phyloP scores from a whole-genome alignment of 1,284 basidiomycete genomes.

The Vanrija sp. region DNA sequence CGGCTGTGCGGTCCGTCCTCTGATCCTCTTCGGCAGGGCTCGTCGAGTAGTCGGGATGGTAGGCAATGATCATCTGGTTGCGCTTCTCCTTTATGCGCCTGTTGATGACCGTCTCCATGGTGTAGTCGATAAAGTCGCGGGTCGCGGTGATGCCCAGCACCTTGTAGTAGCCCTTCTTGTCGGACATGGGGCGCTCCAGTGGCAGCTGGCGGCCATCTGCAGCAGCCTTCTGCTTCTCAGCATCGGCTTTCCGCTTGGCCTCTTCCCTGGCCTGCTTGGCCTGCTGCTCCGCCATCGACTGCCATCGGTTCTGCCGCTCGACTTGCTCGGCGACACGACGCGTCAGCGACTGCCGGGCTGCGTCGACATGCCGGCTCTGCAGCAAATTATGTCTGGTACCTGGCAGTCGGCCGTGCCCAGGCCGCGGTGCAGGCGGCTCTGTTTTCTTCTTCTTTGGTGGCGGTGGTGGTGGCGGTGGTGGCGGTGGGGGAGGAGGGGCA shows the following conservation, averaged over 20 bases:
- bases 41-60: slow-evolving; percentile 14
- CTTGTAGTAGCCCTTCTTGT: slow-evolving; percentile 12
- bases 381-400: no score
- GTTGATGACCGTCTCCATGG: slow-evolving; percentile 5
- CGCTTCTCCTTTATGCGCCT: slow-evolving; percentile 2
- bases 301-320: background rate
- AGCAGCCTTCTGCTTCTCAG: background rate
- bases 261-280: background rate
- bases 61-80: background rate
- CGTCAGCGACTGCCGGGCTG: no score
- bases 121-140: slow-evolving; percentile 1
- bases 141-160: slow-evolving; percentile 7
- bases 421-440: no score
- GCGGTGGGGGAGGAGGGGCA: no score
- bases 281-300: background rate
- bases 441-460: no score
- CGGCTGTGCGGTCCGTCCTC: slow-evolving; percentile 1
- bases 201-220: background rate
- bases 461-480: no score
- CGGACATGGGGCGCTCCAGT: slow-evolving; percentile 2
- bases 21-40: background rate
- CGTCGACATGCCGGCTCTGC: no score
- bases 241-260: background rate
- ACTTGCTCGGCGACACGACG: background rate
- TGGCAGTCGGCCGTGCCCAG: no score